These are phyloP conservation scores for Reticulomyxa filosa DNA, from an alignment of 78 protist genomes.

Conservation along the genomic window DNA sequence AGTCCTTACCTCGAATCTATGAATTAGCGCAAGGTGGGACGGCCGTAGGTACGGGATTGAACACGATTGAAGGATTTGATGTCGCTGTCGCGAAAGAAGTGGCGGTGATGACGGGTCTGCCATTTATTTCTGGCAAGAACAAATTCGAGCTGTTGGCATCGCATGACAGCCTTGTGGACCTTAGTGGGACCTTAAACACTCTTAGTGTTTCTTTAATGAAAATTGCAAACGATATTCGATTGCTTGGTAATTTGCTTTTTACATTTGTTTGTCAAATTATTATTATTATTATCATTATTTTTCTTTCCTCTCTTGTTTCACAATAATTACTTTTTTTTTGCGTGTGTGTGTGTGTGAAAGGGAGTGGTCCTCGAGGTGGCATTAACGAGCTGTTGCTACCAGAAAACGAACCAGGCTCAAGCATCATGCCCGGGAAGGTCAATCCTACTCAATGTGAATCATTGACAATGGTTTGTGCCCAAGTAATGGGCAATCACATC, in stretches of 20 bases:
- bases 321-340: too few species aligned
- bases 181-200: slow-evolving; percentile 55
- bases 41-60: slow-evolving; percentile 76
- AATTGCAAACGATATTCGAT: slow-evolving; percentile 78
- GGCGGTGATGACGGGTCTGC: slow-evolving; percentile 42
- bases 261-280: too few species aligned
- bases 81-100: slow-evolving; percentile 33
- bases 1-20: slow-evolving; percentile 32
- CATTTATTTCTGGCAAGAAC: slow-evolving; percentile 64
- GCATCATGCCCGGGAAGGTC: slow-evolving; percentile 81
- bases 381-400: slow-evolving; percentile 62
- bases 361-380: slow-evolving; percentile 80
- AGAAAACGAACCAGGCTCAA: slow-evolving; percentile 66
- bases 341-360: too few species aligned
- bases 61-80: slow-evolving; percentile 32
- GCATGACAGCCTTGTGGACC: slow-evolving; percentile 63
- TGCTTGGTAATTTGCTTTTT: too few species aligned
- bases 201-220: slow-evolving; percentile 54
- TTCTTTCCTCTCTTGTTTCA: too few species aligned
- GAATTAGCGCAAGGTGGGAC: slow-evolving; percentile 81
- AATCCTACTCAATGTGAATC: slow-evolving; percentile 89
- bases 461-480: slow-evolving; percentile 80
- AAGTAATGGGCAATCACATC: slow-evolving; percentile 75
- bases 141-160: slow-evolving; percentile 72
- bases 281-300: too few species aligned